Percentiles rank a stretch among this genome's conserved stretches.
Evolutionary conservation across 441 rosid species (phyloP).

Genomic region (Flueggea neowawraea): DNA sequence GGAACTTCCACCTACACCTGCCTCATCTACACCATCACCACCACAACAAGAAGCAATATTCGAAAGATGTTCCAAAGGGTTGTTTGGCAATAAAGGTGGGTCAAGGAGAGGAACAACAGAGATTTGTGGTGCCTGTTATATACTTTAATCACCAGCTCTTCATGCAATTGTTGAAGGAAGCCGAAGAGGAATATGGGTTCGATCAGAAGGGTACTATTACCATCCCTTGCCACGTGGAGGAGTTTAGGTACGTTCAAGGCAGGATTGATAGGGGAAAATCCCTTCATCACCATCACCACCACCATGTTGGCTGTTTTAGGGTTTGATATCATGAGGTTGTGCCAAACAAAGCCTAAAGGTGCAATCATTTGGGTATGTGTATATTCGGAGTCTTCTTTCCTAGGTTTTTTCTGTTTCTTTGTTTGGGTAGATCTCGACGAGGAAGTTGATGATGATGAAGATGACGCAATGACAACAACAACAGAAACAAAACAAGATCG

Average conservation of each 20-base stretch:
- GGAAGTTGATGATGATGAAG: slow-evolving; percentile 13
- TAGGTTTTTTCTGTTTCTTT: slow-evolving; percentile 5
- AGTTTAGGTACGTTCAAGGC: slow-evolving; percentile 72
- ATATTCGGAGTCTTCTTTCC: slow-evolving; percentile 12
- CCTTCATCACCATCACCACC: slow-evolving; percentile 38
- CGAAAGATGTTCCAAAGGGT: slow-evolving; percentile 75
- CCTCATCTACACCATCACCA: slow-evolving; percentile 35
- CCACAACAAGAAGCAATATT: slow-evolving; percentile 35
- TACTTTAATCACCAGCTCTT: slow-evolving; percentile 91
- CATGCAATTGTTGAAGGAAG: slow-evolving; percentile 73
- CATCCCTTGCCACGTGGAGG: slow-evolving; percentile 84
- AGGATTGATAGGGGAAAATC: slow-evolving; percentile 64
- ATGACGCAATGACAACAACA: slow-evolving; percentile 10
- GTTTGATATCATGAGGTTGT: slow-evolving; percentile 33
- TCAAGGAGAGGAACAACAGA: slow-evolving; percentile 60
- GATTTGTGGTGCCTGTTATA: slow-evolving; percentile 81
- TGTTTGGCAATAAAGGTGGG: slow-evolving; percentile 91
- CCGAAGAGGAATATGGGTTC: slow-evolving; percentile 90
- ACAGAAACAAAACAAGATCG: too few relatives aligned
- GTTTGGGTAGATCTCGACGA: slow-evolving; percentile 9
- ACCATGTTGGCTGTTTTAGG: slow-evolving; percentile 68
- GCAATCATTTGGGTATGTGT: slow-evolving; percentile 4
- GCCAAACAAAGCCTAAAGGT: too few relatives aligned
- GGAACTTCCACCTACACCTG: slow-evolving; percentile 52
- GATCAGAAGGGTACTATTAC: slow-evolving; percentile 88